Evolutionary conservation across 2,329 filamentous ascomycete genomes (phyloP), one percentile per base, ranked within the genome.

Genomic region (Lasiodiplodia theobromae): DNA sequence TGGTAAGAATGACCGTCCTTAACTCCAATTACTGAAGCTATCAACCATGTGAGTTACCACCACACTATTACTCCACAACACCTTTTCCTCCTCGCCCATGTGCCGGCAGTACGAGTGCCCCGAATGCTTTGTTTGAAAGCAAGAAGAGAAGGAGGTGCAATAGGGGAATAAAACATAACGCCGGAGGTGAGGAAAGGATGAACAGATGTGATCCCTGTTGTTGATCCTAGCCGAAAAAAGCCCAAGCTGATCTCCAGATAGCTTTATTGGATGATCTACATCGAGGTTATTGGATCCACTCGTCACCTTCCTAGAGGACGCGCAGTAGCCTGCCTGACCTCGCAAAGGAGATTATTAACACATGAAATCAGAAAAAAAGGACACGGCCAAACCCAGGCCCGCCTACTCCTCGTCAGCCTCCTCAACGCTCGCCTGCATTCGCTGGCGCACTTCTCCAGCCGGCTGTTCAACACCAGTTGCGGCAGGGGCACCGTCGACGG

Each of bases 391-490:
- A n/a, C 18, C 12, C 47, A 18, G 21, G 5, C 2, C 16, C 23
- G 25, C n/a, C 23, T 64, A 77, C 63, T 80, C 78, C 21, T 78
- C 77, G 10, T 80, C 78, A 0, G 71, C 78, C 64, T 80, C 78
- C 66, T 80, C 78, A 4, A 80, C 78, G 1, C 74, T 79, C 12
- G 78, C 77, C 6, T 76, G 73, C 49, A 72, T 70, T 3, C 78
- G 77, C 68, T 78, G 77, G 21, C 72, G 73, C 25, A 74, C 63
- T 28, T 64, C 47, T 38, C 67, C 67, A 11, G 53, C 12, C 23
- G 34, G 54, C 37, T 40, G 68, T 51, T 49, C 65, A 49, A 69
- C 67, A 23, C 62, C 67, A 10, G 60, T 66, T n/a, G 60, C 53
- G 16, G 53, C 40, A 31, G 67, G 62, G 23, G 67, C 67, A 16